These are phyloP conservation scores for Ogataea wickerhamii DNA, from an alignment of 805 yeast species.

Conservation along the genomic window DNA sequence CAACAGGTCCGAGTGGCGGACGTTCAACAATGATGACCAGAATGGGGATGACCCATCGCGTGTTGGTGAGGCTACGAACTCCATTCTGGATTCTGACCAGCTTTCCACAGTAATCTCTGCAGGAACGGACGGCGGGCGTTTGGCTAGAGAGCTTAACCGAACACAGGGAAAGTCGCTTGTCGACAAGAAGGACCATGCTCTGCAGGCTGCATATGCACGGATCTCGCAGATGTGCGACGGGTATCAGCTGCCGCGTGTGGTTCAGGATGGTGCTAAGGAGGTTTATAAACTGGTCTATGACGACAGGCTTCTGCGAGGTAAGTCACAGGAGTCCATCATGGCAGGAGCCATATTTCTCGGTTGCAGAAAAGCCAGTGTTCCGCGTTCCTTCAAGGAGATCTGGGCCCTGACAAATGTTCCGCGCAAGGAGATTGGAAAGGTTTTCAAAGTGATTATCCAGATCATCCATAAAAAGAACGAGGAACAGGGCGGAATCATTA, in stretches of 20 bases:
- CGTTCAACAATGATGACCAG: conserved; percentile 95
- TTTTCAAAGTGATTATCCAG: conserved; percentile 73
- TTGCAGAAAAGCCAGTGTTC: conserved; percentile 89
- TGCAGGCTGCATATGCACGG: conserved; percentile 84
- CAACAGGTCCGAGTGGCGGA: conserved; percentile 97
- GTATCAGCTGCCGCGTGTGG: conserved; percentile 88
- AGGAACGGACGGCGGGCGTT: conserved; percentile 77
- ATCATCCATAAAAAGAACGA: conserved; percentile 53
- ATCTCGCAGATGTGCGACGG: conserved; percentile 97
- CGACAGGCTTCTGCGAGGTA: conserved; percentile 80
- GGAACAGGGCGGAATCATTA: conserved; percentile 40
- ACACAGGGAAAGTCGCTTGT: conserved; percentile 84
- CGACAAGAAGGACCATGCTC: conserved; percentile 82
- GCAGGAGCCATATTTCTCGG: conserved; percentile 95
- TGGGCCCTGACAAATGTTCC: conserved; percentile 94
- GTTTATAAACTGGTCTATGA: conserved; percentile 90
- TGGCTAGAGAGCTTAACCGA: conserved; percentile 85
- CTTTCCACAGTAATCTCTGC: conserved; percentile 88
- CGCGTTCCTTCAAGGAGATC: conserved; percentile 92
- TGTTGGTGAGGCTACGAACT: conserved; percentile 97
- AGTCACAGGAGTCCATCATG: conserved; percentile 90
- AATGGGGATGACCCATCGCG: conserved; percentile 98
- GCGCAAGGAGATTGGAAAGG: conserved; percentile 89
- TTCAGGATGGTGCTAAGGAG: conserved; percentile 96
- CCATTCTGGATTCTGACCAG: conserved; percentile 85